phyloP scores from a whole-genome alignment of 768 basidiomycete species.

The Hypholoma fasciculare region DNA sequence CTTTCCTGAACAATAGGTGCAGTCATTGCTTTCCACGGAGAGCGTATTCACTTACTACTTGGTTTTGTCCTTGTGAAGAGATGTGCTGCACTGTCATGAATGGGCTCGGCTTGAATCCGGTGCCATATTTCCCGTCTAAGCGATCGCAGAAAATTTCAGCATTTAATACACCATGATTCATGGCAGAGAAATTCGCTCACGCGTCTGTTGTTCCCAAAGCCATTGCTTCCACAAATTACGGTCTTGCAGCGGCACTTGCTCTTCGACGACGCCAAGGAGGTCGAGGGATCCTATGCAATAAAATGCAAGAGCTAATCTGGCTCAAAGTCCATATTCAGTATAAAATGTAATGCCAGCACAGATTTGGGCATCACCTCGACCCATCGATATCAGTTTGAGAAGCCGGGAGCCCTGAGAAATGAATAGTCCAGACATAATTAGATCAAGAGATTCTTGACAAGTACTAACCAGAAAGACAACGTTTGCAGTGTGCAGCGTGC shows the following conservation, averaged over 20 bases:
- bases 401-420: constrained; percentile 54
- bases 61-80: neutral
- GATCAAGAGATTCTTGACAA: neutral
- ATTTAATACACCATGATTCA: neutral
- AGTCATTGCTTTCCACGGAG: neutral
- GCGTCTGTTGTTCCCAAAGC: constrained; percentile 83
- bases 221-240: constrained; percentile 72
- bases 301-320: constrained; percentile 81
- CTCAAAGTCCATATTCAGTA: constrained; percentile 4
- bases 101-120: constrained; percentile 75
- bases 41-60: neutral
- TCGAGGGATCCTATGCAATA: constrained; percentile 89
- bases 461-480: constrained; percentile 57
- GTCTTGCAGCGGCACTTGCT: constrained; percentile 49
- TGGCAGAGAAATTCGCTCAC: constrained; percentile 33
- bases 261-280: constrained; percentile 55
- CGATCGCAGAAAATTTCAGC: neutral
- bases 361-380: constrained; percentile 51
- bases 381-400: constrained; percentile 71
- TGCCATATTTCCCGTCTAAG: constrained; percentile 56
- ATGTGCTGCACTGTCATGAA: constrained; percentile 51
- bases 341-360: constrained; percentile 15
- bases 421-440: neutral
- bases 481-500: constrained; percentile 65
- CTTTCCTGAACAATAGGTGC: constrained; percentile 20